Evolutionary conservation across 306 rosid species (phyloP).

Genomic region (Cucurbita argyrosperma): DNA sequence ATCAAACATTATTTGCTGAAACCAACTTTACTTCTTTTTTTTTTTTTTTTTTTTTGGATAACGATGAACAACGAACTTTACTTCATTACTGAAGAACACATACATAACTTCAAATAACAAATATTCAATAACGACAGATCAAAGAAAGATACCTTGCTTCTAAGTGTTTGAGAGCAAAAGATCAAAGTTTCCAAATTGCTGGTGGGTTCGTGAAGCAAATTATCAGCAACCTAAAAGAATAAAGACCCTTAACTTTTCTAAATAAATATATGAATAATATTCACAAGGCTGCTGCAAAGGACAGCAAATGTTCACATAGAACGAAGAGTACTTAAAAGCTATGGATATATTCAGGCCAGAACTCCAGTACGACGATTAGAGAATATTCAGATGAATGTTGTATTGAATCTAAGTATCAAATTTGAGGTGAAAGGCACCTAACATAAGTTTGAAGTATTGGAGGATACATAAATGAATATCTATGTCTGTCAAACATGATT

Average conservation of each 20-base stretch:
- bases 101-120: constrained; percentile 4
- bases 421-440: background rate
- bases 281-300: background rate
- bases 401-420: background rate
- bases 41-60: too few relatives aligned
- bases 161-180: constrained; percentile 92
- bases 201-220: constrained; percentile 84
- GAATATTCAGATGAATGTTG: background rate
- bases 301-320: background rate
- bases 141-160: constrained; percentile 70
- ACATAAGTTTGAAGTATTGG: background rate
- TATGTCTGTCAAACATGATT: background rate
- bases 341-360: background rate
- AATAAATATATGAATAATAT: background rate
- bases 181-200: constrained; percentile 94
- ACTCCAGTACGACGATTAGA: background rate
- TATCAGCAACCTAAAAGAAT: constrained; percentile 78
- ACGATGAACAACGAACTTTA: background rate
- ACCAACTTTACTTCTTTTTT: too few relatives aligned
- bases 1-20: constrained; percentile 6
- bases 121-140: constrained; percentile 3
- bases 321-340: background rate
- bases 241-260: background rate
- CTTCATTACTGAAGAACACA: background rate
- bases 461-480: background rate